Percentiles rank a stretch among this genome's conserved stretches.
Evolutionary conservation across 1,139 yeast genomes (phyloP).

Genomic region (Debaryomycetaceae sp.): DNA sequence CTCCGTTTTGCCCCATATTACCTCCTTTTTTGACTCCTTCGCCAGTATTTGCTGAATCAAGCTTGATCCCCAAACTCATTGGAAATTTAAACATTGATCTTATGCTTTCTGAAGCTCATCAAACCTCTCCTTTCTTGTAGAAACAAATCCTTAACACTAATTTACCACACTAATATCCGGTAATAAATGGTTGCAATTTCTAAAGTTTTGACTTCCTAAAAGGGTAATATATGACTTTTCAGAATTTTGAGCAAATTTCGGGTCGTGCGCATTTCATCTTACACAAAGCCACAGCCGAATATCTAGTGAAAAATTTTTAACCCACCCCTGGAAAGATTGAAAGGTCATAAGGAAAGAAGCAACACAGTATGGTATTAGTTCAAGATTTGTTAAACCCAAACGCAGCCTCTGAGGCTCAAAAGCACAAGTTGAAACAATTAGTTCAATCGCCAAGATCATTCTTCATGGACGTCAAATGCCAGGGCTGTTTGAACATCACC

Average conservation of each 20-base stretch:
- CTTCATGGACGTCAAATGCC: conserved; percentile 99
- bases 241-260: neutral
- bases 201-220: neutral
- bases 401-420: conserved; percentile 92
- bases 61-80: neutral
- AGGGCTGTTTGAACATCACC: conserved; percentile 98
- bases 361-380: conserved; percentile 69
- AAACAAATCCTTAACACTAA: neutral
- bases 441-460: conserved; percentile 98
- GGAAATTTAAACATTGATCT: neutral
- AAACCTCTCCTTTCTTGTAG: neutral
- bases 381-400: conserved; percentile 97
- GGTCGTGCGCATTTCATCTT: neutral
- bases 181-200: neutral
- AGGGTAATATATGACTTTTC: neutral
- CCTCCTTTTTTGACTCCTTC: neutral
- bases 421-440: conserved; percentile 96
- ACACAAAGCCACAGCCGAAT: neutral
- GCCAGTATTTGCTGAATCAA: neutral
- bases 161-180: neutral
- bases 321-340: neutral
- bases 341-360: neutral
- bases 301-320: conserved; percentile 8
- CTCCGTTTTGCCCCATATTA: neutral
- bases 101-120: neutral